A percentile compares a stretch with the other conserved stretches of the same genome.
These are phyloP conservation scores for Funneliformis geosporum DNA, from an alignment of 192 early-diverging fungal species.

Conservation along the genomic window DNA sequence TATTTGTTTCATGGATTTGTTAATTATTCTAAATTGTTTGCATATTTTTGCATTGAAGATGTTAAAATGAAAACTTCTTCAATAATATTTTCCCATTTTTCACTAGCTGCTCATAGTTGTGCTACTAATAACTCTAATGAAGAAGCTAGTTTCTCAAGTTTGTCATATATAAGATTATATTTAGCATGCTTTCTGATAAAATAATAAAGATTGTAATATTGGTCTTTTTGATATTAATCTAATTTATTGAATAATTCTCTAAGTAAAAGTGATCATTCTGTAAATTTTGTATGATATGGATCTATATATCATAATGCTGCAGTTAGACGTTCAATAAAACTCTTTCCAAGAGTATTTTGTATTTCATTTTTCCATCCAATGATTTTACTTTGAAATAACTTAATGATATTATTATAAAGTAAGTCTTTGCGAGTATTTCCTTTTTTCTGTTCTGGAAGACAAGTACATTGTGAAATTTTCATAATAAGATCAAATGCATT, in stretches of 20 bases:
- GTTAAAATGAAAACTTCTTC: not conserved
- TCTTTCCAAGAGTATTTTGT: not conserved
- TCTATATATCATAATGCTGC: not conserved
- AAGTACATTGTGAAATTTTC: not conserved
- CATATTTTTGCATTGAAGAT: conserved; percentile 6
- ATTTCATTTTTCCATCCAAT: not conserved
- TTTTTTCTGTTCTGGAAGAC: not conserved
- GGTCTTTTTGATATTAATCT: not conserved
- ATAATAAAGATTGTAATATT: not conserved
- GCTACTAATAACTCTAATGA: not conserved
- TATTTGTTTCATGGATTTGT: not conserved
- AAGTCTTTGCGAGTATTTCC: not conserved
- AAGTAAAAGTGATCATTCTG: not conserved
- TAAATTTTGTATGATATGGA: not conserved
- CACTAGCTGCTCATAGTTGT: not conserved
- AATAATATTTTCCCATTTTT: not conserved
- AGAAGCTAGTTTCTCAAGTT: not conserved
- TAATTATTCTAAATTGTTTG: not conserved
- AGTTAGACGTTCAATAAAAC: conserved; percentile 2
- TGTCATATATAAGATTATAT: not conserved
- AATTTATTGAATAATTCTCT: not conserved
- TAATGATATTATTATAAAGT: conserved; percentile 4
- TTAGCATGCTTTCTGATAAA: not conserved
- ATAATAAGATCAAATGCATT: not conserved
- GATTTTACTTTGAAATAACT: not conserved